phyloP scores from a whole-genome alignment of 352 stramenopile species.

The Globisporangium ultimum region DNA sequence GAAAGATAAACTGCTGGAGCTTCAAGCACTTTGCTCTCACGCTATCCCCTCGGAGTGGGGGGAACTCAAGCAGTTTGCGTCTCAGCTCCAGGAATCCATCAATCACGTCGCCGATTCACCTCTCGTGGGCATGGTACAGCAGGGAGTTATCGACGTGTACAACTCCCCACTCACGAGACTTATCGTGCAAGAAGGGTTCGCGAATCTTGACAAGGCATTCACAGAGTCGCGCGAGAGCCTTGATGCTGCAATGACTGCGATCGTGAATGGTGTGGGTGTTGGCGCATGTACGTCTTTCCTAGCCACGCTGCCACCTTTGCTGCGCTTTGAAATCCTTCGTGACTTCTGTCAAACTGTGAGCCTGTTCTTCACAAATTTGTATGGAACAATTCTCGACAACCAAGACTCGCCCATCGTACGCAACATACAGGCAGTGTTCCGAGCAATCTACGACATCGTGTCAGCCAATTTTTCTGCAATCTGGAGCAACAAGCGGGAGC shows the following conservation, averaged over 20 bases:
- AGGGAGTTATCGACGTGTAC: slow-evolving; percentile 20
- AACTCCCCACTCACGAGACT: slow-evolving; percentile 24
- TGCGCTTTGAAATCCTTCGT: slow-evolving; percentile 41
- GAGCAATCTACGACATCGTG: slow-evolving; percentile 26
- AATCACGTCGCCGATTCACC: slow-evolving; percentile 6
- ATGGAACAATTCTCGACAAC: slow-evolving; percentile 23
- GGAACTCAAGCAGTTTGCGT: slow-evolving; percentile 4
- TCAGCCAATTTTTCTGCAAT: slow-evolving; percentile 24
- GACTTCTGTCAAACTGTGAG: slow-evolving; percentile 44
- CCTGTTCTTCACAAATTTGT: slow-evolving; percentile 41
- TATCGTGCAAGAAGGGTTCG: slow-evolving; percentile 21
- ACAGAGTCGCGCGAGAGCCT: slow-evolving; percentile 25
- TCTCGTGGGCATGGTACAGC: slow-evolving; percentile 8
- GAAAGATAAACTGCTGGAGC: slow-evolving; percentile 12
- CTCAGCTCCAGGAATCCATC: slow-evolving; percentile 9
- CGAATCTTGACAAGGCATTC: slow-evolving; percentile 22
- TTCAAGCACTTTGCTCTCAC: slow-evolving; percentile 8
- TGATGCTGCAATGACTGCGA: slow-evolving; percentile 20
- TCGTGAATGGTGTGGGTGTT: slow-evolving; percentile 18
- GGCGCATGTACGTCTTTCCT: slow-evolving; percentile 13
- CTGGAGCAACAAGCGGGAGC: slow-evolving; percentile 11
- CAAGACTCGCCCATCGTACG: slow-evolving; percentile 12
- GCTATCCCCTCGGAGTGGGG: slow-evolving; percentile 8
- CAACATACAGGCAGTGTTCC: slow-evolving; percentile 18
- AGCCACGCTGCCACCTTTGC: slow-evolving; percentile 25